These are phyloP conservation scores for Phycomyces nitens DNA, from an alignment of 192 early-diverging fungal genomes.

Conservation along the genomic window DNA sequence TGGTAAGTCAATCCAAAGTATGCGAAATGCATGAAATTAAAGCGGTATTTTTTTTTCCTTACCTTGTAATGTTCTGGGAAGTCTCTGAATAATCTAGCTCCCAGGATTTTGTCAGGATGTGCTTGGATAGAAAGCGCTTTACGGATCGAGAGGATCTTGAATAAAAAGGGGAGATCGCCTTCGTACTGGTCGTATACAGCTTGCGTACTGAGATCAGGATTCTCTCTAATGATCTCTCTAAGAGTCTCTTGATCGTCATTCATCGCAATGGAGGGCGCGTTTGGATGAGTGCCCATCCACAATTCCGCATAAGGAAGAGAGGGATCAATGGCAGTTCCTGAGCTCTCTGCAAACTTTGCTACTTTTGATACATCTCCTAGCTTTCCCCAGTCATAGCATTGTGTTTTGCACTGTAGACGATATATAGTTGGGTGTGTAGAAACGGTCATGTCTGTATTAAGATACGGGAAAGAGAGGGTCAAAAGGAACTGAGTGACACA, in stretches of 20 bases:
- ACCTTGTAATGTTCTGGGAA: slow-evolving; percentile 85
- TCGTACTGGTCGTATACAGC: slow-evolving; percentile 59
- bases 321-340: slow-evolving; percentile 51
- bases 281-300: slow-evolving; percentile 99
- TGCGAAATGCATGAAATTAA: too few species aligned
- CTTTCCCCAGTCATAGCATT: slow-evolving; percentile 98
- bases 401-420: slow-evolving; percentile 67
- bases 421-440: slow-evolving; percentile 30
- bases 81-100: slow-evolving; percentile 61
- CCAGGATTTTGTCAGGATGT: slow-evolving; percentile 93
- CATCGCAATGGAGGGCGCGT: slow-evolving; percentile 67
- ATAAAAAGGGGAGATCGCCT: slow-evolving; percentile 91
- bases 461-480: not conserved
- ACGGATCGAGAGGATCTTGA: slow-evolving; percentile 88
- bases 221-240: slow-evolving; percentile 53
- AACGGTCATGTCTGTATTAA: not conserved
- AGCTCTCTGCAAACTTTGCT: slow-evolving; percentile 72
- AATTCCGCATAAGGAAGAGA: slow-evolving; percentile 90
- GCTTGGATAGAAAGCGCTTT: slow-evolving; percentile 97
- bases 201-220: slow-evolving; percentile 52
- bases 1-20: not conserved
- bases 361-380: slow-evolving; percentile 77
- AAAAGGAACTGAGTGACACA: not conserved
- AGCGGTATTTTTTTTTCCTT: slow-evolving; percentile 4
- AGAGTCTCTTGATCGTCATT: slow-evolving; percentile 47